These are phyloP conservation scores for Diplodia intermedia DNA, from an alignment of 2,329 filamentous ascomycete genomes.

Conservation along the genomic window DNA sequence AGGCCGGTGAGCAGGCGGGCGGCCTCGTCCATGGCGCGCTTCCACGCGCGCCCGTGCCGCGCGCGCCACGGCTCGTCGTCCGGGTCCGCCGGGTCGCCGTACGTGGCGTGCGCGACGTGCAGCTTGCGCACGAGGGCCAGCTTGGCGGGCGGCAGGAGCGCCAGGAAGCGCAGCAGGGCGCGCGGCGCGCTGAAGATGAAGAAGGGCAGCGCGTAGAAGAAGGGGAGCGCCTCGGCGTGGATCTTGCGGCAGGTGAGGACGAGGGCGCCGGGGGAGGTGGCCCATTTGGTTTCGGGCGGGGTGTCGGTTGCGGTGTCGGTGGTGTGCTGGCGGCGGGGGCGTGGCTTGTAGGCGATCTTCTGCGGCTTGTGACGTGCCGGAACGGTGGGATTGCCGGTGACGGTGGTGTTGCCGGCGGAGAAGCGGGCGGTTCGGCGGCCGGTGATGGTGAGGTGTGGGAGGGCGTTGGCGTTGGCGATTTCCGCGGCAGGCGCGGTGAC, in stretches of 20 bases:
- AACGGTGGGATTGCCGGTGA: too few relatives aligned
- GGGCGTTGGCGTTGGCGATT: background rate
- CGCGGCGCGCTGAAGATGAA: conserved; percentile 43
- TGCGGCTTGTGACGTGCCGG: background rate
- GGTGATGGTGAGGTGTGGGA: background rate
- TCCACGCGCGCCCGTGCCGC: background rate
- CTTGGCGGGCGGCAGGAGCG: conserved; percentile 34
- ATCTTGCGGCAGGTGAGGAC: conserved; percentile 43
- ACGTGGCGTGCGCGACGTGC: conserved; percentile 43
- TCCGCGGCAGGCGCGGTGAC: background rate
- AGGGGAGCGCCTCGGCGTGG: conserved; percentile 38
- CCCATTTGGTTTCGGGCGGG: conserved; percentile 39
- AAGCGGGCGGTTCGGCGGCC: background rate
- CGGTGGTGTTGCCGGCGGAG: background rate
- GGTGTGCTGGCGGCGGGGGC: background rate
- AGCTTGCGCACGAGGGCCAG: conserved; percentile 41
- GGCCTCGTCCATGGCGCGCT: conserved; percentile 8
- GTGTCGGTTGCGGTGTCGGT: background rate
- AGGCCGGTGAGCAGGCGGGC: conserved; percentile 5
- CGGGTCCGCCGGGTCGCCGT: conserved; percentile 36
- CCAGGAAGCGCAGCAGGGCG: conserved; percentile 42
- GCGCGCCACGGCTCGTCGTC: conserved; percentile 37
- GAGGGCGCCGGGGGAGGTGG: conserved; percentile 40
- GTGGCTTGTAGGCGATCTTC: background rate
- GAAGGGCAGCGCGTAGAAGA: conserved; percentile 42